Conservation (phyloP, 2,329 filamentous ascomycete genomes). For the Ceratocystis huliohia region DNA sequence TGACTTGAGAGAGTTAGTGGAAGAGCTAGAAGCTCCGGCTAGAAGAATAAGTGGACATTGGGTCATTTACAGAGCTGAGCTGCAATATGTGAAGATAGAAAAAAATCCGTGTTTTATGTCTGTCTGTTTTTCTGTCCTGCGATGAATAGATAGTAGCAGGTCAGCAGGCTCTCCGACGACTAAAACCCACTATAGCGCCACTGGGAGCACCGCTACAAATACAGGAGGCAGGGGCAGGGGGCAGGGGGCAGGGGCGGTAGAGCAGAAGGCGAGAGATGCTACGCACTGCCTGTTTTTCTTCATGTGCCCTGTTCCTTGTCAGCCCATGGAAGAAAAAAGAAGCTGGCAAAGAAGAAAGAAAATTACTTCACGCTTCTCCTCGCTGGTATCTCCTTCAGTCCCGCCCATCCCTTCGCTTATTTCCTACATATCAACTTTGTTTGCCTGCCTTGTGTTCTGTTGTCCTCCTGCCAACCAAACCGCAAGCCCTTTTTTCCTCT, state of each 20-base stretch:
- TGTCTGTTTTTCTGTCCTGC: neutral
- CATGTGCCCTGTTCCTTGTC: neutral
- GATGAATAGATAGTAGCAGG: neutral
- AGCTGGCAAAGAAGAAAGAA: neutral
- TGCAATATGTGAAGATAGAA: too few species aligned
- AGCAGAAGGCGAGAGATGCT: too few species aligned
- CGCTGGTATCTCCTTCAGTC: too few species aligned
- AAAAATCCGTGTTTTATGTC: neutral
- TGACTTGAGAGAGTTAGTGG: neutral
- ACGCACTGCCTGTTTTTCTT: neutral
- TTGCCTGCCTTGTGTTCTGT: neutral
- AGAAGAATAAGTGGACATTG: too few species aligned
- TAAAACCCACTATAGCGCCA: too few species aligned
- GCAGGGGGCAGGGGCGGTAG: too few species aligned
- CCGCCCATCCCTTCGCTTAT: neutral
- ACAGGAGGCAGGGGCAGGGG: too few species aligned
- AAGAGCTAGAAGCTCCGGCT: neutral
- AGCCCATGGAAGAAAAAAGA: neutral
- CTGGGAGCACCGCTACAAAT: too few species aligned
- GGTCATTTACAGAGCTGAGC: too few species aligned
- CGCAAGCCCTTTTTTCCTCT: neutral
- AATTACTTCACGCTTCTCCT: neutral
- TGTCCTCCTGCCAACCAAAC: neutral
- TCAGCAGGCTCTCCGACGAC: too few species aligned
- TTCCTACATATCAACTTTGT: neutral